phyloP scores from a whole-genome alignment of 345 rosid species.

The Boechera stricta region DNA sequence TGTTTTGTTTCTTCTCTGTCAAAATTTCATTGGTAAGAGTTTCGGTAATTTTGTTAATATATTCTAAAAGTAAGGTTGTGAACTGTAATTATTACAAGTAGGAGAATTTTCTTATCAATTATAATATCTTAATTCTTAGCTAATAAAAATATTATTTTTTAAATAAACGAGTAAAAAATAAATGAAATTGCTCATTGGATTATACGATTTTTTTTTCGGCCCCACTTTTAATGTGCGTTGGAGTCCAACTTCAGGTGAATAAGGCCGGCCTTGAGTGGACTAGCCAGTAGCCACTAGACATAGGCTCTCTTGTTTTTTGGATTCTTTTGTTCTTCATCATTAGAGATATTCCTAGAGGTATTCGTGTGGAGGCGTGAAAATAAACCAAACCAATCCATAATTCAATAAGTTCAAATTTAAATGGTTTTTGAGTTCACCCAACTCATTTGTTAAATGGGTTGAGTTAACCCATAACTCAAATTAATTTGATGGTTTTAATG shows the following conservation, averaged over 20 bases:
- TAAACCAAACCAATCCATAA: no score
- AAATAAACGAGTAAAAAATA: neutral
- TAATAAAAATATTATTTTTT: neutral
- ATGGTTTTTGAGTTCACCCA: no score
- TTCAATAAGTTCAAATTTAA: no score
- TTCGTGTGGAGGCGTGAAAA: no score
- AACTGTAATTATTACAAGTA: conserved; percentile 27
- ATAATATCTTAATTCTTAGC: neutral
- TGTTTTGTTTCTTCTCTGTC: conserved; percentile 13
- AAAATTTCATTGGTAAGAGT: conserved; percentile 27
- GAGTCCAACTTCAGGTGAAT: conserved; percentile 11
- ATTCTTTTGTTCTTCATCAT: neutral
- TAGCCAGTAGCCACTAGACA: neutral
- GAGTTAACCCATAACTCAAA: no score
- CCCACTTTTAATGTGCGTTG: neutral
- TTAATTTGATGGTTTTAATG: no score
- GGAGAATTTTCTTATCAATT: neutral
- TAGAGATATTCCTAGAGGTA: no score
- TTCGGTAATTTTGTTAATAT: conserved; percentile 6
- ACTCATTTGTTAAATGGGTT: no score
- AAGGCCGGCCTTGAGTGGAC: neutral
- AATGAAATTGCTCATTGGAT: neutral
- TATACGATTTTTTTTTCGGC: neutral
- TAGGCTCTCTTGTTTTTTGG: neutral
- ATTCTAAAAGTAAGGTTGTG: neutral